Conservation (phyloP, 2,329 filamentous ascomycete genomes). For the Didymella glomerata region DNA sequence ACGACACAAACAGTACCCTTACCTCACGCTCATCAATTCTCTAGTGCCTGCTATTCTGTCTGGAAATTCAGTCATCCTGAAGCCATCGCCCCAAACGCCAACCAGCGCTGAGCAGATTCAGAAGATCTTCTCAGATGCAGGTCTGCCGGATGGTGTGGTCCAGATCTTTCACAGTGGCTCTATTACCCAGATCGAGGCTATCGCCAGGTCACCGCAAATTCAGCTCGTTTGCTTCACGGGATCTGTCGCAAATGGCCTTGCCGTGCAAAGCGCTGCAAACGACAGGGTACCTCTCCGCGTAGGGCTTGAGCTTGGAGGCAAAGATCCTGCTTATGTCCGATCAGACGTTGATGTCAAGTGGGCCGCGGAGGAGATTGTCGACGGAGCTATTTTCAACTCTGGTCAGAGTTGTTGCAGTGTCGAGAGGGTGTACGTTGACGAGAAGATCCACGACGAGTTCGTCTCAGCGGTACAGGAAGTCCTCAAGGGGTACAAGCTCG, state of each 20-base stretch:
- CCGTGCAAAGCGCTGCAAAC: slow-evolving; percentile 83
- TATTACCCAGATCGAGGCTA: slow-evolving; percentile 75
- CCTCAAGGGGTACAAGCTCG: slow-evolving; percentile 79
- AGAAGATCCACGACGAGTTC: slow-evolving; percentile 83
- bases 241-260: slow-evolving; percentile 85
- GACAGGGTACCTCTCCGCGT: slow-evolving; percentile 82
- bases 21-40: slow-evolving; percentile 91
- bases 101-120: slow-evolving; percentile 87
- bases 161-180: slow-evolving; percentile 94
- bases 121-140: slow-evolving; percentile 78
- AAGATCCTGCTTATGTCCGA: slow-evolving; percentile 91
- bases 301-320: slow-evolving; percentile 90
- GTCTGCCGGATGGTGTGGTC: slow-evolving; percentile 82
- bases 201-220: slow-evolving; percentile 80
- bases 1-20: slow-evolving; percentile 76
- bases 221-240: slow-evolving; percentile 91
- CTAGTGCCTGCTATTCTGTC: slow-evolving; percentile 89
- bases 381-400: slow-evolving; percentile 96
- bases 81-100: slow-evolving; percentile 93
- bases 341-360: slow-evolving; percentile 86
- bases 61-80: slow-evolving; percentile 90
- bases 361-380: slow-evolving; percentile 94
- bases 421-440: slow-evolving; percentile 90
- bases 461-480: slow-evolving; percentile 81
- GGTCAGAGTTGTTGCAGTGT: slow-evolving; percentile 97